Evolutionary conservation across 805 yeast genomes (phyloP).

Genomic region (Komagataella ulmi): DNA sequence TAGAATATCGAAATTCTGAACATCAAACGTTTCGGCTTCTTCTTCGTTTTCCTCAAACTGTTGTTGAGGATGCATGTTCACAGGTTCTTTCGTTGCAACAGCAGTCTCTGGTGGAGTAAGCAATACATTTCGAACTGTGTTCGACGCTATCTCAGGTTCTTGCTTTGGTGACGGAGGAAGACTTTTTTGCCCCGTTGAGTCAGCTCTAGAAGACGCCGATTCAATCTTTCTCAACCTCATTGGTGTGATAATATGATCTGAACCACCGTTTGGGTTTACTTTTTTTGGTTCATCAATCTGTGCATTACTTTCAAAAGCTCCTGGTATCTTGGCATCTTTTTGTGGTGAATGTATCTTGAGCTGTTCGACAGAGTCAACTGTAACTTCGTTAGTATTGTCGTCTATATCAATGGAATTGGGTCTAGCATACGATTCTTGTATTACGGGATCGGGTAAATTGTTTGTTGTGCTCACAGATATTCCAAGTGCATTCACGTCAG

Average conservation of each 20-base stretch:
- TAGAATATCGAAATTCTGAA: conserved; percentile 66
- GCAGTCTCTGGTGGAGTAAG: neutral
- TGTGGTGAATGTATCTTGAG: conserved; percentile 1
- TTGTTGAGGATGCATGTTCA: neutral
- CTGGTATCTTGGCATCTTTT: conserved; percentile 3
- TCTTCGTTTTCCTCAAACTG: neutral
- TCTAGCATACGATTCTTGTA: neutral
- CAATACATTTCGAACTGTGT: neutral
- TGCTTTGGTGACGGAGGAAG: neutral
- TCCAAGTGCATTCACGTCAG: neutral
- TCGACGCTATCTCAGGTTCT: neutral
- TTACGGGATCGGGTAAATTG: neutral
- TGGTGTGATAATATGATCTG: neutral
- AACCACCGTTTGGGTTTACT: neutral
- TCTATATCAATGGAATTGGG: neutral
- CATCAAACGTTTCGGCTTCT: conserved; percentile 47
- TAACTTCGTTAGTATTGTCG: conserved; percentile 3
- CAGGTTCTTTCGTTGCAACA: neutral
- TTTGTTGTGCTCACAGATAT: neutral
- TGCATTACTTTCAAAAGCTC: neutral
- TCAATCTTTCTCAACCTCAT: neutral
- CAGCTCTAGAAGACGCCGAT: neutral
- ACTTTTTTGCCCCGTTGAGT: neutral
- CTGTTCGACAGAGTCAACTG: conserved; percentile 4
- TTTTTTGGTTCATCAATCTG: neutral